A percentile compares a stretch with the other conserved stretches of the same genome.
Conservation (phyloP, 176 grass and related monocot genomes). For the Cenchrus fungigraminus region DNA sequence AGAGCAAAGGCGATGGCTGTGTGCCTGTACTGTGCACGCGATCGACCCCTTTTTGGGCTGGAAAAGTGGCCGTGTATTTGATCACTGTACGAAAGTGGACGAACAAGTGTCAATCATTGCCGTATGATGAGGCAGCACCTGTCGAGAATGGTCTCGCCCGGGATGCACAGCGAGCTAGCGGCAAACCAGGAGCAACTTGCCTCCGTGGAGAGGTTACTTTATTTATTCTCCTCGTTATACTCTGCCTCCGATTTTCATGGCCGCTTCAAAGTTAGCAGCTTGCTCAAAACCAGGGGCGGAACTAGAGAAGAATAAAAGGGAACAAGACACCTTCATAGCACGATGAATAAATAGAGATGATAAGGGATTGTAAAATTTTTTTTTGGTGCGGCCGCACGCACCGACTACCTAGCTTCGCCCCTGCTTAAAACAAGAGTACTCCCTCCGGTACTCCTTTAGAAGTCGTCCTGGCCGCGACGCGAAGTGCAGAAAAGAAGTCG, state of each 20-base stretch:
- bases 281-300: too few relatives aligned
- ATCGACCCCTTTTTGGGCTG: neutral
- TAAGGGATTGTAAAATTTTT: too few relatives aligned
- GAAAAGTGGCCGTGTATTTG: constrained; percentile 12
- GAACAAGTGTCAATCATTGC: constrained; percentile 61
- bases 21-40: neutral
- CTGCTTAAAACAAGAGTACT: too few relatives aligned
- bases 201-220: too few relatives aligned
- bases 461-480: too few relatives aligned
- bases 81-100: neutral
- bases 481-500: too few relatives aligned
- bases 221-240: neutral
- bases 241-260: neutral
- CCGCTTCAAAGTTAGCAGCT: neutral
- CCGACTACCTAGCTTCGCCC: too few relatives aligned
- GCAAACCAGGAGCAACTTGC: neutral
- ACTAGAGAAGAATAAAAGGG: too few relatives aligned
- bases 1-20: constrained; percentile 2
- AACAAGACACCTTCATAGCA: too few relatives aligned
- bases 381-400: too few relatives aligned
- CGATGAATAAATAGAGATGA: too few relatives aligned
- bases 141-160: constrained; percentile 22
- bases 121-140: constrained; percentile 48
- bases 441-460: too few relatives aligned
- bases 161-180: constrained; percentile 13